Evolutionary conservation across 1,139 yeast species (phyloP).

Genomic region (Saccharomycopsis phalli): DNA sequence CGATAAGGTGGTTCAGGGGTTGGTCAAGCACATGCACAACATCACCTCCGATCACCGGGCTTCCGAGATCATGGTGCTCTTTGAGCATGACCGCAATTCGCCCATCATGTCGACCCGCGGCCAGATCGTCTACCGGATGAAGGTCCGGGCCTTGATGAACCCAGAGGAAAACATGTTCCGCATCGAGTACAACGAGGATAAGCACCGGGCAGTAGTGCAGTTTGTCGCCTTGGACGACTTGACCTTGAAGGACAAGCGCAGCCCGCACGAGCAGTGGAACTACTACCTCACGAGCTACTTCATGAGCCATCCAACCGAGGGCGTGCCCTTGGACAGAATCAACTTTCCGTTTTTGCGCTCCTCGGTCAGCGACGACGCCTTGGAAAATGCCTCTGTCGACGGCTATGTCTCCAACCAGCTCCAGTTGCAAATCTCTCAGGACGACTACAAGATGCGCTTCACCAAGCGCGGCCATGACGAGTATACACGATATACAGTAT

Average conservation of each 20-base stretch:
- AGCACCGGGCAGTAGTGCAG: constrained; percentile 57
- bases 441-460: constrained; percentile 72
- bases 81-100: constrained; percentile 65
- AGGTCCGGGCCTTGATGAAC: constrained; percentile 53
- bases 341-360: constrained; percentile 66
- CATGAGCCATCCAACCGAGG: constrained; percentile 96
- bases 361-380: constrained; percentile 30
- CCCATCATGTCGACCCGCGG: constrained; percentile 64
- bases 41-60: constrained; percentile 52
- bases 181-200: constrained; percentile 54
- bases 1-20: constrained; percentile 84
- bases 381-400: constrained; percentile 36
- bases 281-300: constrained; percentile 88
- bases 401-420: constrained; percentile 66
- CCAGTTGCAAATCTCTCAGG: constrained; percentile 71
- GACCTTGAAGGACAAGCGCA: constrained; percentile 69
- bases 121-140: constrained; percentile 85
- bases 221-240: constrained; percentile 82
- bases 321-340: constrained; percentile 75
- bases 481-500: constrained; percentile 52
- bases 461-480: constrained; percentile 79
- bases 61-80: constrained; percentile 69
- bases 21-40: constrained; percentile 80
- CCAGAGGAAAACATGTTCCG: constrained; percentile 89
- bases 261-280: constrained; percentile 78